Evolutionary conservation across 1,139 yeast genomes (phyloP).

Genomic region (Blastobotrys arbuscula): DNA sequence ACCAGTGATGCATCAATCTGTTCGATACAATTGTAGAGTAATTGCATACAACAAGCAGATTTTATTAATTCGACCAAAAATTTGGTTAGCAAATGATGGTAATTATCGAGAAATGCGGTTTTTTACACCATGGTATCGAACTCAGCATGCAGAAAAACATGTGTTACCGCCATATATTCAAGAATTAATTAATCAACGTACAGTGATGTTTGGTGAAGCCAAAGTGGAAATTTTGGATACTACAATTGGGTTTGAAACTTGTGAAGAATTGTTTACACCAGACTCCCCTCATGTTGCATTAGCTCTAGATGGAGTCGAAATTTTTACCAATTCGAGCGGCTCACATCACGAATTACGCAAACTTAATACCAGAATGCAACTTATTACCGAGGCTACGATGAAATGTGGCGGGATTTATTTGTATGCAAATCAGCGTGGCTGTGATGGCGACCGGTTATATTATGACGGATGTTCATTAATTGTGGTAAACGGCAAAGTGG

Average conservation of each 20-base stretch:
- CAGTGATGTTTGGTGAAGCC: slow-evolving; percentile 85
- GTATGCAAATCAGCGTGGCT: slow-evolving; percentile 92
- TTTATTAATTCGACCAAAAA: slow-evolving; percentile 81
- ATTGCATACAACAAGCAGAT: slow-evolving; percentile 75
- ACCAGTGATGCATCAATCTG: slow-evolving; percentile 84
- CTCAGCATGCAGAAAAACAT: slow-evolving; percentile 66
- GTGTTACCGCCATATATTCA: slow-evolving; percentile 61
- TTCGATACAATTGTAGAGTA: slow-evolving; percentile 86
- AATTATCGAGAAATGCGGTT: slow-evolving; percentile 96
- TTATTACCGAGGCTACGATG: slow-evolving; percentile 86
- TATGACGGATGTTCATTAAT: slow-evolving; percentile 97
- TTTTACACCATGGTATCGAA: slow-evolving; percentile 88
- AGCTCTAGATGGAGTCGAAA: slow-evolving; percentile 94
- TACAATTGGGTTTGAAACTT: slow-evolving; percentile 89
- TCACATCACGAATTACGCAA: slow-evolving; percentile 94
- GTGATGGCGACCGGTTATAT: slow-evolving; percentile 95
- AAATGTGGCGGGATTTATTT: slow-evolving; percentile 95
- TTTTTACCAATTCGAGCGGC: slow-evolving; percentile 91
- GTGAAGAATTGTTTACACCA: slow-evolving; percentile 96
- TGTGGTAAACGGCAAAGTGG: slow-evolving; percentile 82
- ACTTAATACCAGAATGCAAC: slow-evolving; percentile 71
- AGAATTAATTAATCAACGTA: slow-evolving; percentile 47
- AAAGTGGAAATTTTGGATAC: slow-evolving; percentile 79
- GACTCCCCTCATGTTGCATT: slow-evolving; percentile 88
- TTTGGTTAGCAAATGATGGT: slow-evolving; percentile 94